Evolutionary conservation across 257 asterid species (phyloP), one percentile per base, ranked within the genome.

Genomic region (Penstemon barbatus): DNA sequence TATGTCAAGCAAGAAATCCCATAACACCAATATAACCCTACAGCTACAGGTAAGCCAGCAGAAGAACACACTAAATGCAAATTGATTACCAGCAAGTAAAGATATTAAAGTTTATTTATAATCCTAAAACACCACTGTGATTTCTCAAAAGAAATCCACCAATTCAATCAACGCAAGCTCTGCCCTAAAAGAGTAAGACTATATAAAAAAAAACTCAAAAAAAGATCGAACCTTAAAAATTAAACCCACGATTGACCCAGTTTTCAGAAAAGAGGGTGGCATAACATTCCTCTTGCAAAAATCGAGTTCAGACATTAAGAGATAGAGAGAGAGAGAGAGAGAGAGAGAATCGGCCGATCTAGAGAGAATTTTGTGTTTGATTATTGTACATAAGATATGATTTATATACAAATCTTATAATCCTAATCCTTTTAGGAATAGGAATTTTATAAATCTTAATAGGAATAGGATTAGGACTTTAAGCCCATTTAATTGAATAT

Each of bases 241-340:
- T 71, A 92, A 75, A 39, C 98, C 98, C 8, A 92, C 98, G 36
- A 92, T 92, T 45, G 98, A 89, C 54, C 98, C 98, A 57, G 98
- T 92, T 83, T 92, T 92, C 62, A 92, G 95, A 72, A 77, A 92
- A 8, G 87, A 75, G 11, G 95, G 84, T 54, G 65, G 53, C 97
- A 92, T 92, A 33, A 71, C 88, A 71, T 92, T 92, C 84, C 98
- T 87, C 71, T 66, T 81, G 84, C 97, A 92, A 57, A 87, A 77
- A 82, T 92, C 95, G 82, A 59, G 13, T n/a, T 37, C 62, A 77
- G 78, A 2, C 84, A 82, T 76, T 18, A 43, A 66, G 40, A 43
- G 19, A 40, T 59, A 59, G 19, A 56, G 57, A 38, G 69, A 62
- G 56, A 46, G 69, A 51, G 52, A 36, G 25, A 43, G 40, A 55